A percentile compares a stretch with the other conserved stretches of the same genome.
phyloP scores from a whole-genome alignment of 78 protist species.

The Chrysochromulina parva region DNA sequence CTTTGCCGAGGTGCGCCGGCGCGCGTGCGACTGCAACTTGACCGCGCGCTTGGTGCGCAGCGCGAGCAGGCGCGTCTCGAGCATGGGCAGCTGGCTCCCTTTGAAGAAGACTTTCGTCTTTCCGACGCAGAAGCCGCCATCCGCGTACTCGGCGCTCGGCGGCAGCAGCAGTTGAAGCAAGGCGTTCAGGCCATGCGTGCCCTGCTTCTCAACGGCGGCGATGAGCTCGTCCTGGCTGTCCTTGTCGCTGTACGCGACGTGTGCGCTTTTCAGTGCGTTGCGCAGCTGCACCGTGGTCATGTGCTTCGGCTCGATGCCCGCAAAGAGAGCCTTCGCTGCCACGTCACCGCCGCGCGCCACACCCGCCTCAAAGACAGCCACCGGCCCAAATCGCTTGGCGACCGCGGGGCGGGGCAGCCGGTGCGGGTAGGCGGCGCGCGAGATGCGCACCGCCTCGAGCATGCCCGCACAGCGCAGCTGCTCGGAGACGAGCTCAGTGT shows the following conservation, averaged over 20 bases:
- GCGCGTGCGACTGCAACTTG: not conserved
- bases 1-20: not conserved
- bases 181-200: too few relatives aligned
- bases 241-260: too few relatives aligned
- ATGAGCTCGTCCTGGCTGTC: too few relatives aligned
- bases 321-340: not conserved
- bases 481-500: not conserved
- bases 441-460: conserved; percentile 27
- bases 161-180: not conserved
- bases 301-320: too few relatives aligned
- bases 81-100: not conserved
- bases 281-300: too few relatives aligned
- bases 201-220: too few relatives aligned
- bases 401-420: not conserved
- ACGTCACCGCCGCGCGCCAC: not conserved
- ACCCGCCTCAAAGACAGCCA: not conserved
- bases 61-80: not conserved
- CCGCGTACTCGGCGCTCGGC: too few relatives aligned
- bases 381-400: not conserved
- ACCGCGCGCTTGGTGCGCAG: not conserved
- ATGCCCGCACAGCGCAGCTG: conserved; percentile 21
- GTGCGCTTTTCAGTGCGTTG: too few relatives aligned
- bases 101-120: conserved; percentile 6
- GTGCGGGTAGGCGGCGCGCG: conserved; percentile 31
- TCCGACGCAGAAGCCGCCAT: not conserved